phyloP scores from a whole-genome alignment of 345 rosid genomes.

The Gossypium bickii region DNA sequence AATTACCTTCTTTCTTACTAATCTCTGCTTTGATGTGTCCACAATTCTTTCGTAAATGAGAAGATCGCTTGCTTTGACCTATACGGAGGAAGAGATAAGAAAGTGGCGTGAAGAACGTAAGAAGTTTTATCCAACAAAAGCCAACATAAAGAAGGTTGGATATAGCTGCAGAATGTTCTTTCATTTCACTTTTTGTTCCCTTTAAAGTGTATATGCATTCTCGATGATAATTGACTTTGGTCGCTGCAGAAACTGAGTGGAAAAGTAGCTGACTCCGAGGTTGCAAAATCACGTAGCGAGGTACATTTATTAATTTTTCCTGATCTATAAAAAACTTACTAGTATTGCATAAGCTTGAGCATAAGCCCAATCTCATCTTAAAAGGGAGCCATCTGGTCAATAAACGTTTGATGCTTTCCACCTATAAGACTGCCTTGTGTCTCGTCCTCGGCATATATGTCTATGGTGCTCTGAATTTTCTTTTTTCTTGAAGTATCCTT shows the following conservation, averaged over 20 bases:
- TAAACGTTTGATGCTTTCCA: neutral
- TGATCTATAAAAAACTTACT: constrained; percentile 1
- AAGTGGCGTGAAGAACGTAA: constrained; percentile 81
- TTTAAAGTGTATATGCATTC: too few relatives aligned
- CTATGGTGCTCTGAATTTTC: neutral
- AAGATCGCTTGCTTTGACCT: constrained; percentile 39
- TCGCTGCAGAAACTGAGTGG: constrained; percentile 47
- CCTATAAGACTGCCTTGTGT: neutral
- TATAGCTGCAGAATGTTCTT: constrained; percentile 14
- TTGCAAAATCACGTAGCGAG: constrained; percentile 55
- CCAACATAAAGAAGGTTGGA: constrained; percentile 54
- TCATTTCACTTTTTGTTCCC: constrained; percentile 3
- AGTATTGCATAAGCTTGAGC: constrained; percentile 5
- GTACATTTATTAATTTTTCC: constrained; percentile 34
- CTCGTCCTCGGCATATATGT: neutral
- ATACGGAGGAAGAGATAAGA: constrained; percentile 64
- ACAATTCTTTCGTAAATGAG: neutral
- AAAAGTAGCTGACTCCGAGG: constrained; percentile 23
- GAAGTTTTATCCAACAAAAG: constrained; percentile 64
- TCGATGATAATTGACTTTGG: constrained; percentile 20
- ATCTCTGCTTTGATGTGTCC: neutral
- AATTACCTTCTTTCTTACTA: neutral
- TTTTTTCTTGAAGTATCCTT: neutral
- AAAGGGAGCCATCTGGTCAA: constrained; percentile 5
- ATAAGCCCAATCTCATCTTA: neutral